Base-by-base conservation (phyloP, 345 rosid species). In the Lepidium didymum region DNA sequence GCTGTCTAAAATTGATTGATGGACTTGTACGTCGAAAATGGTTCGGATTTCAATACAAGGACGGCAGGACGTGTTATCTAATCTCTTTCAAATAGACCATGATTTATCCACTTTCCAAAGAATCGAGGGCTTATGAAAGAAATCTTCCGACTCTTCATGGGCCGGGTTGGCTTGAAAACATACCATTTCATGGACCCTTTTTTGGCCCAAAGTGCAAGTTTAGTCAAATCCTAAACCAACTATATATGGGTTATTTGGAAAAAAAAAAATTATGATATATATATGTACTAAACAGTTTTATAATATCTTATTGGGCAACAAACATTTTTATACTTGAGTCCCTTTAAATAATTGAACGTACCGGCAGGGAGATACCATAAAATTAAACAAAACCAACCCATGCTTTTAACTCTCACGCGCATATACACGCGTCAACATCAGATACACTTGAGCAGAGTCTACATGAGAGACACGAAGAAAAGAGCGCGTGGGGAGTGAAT, bases 321-420 rank as follows among this genome's bases (percentile, higher is more conserved):
- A 61, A 41, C 33, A 35, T 14, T 63, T 47, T 19, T 13, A 12
- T 16, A 33, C 52, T 59, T 50, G 29, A 69, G 35, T 16, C 38
- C 8, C 43, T 69, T 50, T 31, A 60, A 69, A 69, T 59, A 60
- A 69, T 44, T 49, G 67, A 59, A 40, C 74, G 34, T 49, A 69
- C 35, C 57, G 23, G 58, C 5, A 49, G 15, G 15, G 42, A 49
- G 23, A 59, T 47, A 47, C 14, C n/a, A n/a, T n/a, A n/a, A n/a
- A n/a, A n/a, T n/a, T n/a, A n/a, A n/a, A n/a, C n/a, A n/a, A n/a
- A n/a, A n/a, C n/a, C n/a, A 41, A 29, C 10, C 12, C 9, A 59
- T 36, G 34, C n/a, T 44, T 25, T 12, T 27, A 27, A 19, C 41
- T 25, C 66, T 25, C 74, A 70, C 18, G 62, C 62, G 12, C 41